A percentile compares a stretch with the other conserved stretches of the same genome.
Evolutionary conservation across 1,139 yeast genomes (phyloP).

Genomic region (Blastobotrys serpentis): DNA sequence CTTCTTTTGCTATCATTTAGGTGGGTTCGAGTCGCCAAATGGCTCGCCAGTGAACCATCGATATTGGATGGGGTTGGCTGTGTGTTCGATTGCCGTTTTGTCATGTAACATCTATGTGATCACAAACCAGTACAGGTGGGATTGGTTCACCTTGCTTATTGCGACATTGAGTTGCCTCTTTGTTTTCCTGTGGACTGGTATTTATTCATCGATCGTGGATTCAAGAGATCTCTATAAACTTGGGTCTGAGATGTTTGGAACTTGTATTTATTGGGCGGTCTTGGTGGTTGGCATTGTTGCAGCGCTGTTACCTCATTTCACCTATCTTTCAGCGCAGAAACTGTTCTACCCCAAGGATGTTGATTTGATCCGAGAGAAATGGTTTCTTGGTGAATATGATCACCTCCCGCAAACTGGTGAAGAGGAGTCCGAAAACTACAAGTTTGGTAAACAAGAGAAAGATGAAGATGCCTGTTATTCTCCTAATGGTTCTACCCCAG

Average conservation of each 20-base stretch:
- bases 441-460: slow-evolving; percentile 11
- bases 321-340: slow-evolving; percentile 61
- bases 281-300: slow-evolving; percentile 66
- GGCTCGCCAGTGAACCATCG: slow-evolving; percentile 80
- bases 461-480: slow-evolving; percentile 7
- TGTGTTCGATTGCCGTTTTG: slow-evolving; percentile 73
- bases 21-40: slow-evolving; percentile 54
- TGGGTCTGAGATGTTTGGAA: slow-evolving; percentile 71
- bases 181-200: slow-evolving; percentile 84
- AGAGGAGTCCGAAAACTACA: slow-evolving; percentile 7
- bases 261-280: slow-evolving; percentile 79
- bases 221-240: slow-evolving; percentile 75
- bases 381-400: slow-evolving; percentile 30
- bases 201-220: slow-evolving; percentile 66
- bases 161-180: slow-evolving; percentile 63
- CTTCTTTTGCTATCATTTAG: slow-evolving; percentile 59
- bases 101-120: slow-evolving; percentile 79
- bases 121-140: slow-evolving; percentile 90
- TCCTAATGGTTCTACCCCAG: slow-evolving; percentile 11
- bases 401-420: slow-evolving; percentile 12
- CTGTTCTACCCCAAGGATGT: slow-evolving; percentile 71
- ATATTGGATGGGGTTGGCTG: slow-evolving; percentile 79
- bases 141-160: slow-evolving; percentile 72
- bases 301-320: slow-evolving; percentile 76
- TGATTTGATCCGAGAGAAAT: slow-evolving; percentile 78